Evolutionary conservation across 2,329 filamentous ascomycete species (phyloP).

Genomic region (Fusarium brevicatenulatum): DNA sequence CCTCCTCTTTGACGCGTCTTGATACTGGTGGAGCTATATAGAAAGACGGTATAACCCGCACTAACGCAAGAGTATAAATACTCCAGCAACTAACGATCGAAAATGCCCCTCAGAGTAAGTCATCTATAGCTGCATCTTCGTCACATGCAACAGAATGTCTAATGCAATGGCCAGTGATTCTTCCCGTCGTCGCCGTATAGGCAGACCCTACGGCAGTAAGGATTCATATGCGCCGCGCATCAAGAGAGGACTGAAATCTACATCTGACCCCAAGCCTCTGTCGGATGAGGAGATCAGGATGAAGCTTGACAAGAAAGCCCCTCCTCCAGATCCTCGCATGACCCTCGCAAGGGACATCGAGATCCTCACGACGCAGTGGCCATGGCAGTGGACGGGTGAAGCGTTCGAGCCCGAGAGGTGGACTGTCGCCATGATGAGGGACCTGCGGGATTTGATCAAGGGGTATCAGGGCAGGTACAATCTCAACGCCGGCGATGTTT

Average conservation of each 20-base stretch:
- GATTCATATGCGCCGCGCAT: neutral
- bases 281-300: neutral
- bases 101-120: neutral
- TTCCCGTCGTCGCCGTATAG: neutral
- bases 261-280: neutral
- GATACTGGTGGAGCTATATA: neutral
- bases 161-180: neutral
- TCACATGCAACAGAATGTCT: neutral
- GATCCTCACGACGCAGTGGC: neutral
- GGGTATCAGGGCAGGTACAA: neutral
- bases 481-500: neutral
- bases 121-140: no score
- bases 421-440: neutral
- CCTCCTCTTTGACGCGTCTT: neutral
- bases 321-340: neutral
- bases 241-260: neutral
- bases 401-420: neutral
- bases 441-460: neutral
- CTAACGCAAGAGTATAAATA: neutral
- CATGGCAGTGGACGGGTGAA: neutral
- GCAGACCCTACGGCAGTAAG: neutral
- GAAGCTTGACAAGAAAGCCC: neutral
- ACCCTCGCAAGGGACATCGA: neutral
- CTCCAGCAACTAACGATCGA: neutral
- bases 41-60: neutral